Evolutionary conservation across 1,139 yeast species (phyloP), one percentile per base, ranked within the genome.

Genomic region (Magnusiomyces sp.): DNA sequence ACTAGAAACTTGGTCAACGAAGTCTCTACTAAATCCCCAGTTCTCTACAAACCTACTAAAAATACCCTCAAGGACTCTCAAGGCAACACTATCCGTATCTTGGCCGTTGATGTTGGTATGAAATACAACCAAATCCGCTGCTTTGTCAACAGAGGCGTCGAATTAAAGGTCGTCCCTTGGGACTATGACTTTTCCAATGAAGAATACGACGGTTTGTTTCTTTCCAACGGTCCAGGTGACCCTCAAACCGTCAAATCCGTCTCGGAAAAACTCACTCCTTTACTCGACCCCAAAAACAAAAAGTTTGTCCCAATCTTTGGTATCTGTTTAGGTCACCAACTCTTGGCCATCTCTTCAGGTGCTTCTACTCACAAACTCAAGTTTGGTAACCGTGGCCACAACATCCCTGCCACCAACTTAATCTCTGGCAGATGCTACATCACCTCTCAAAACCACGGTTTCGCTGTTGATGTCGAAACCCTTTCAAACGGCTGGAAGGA

Each of bases 381-480:
- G 73, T 94, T 88, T 64, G 99, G 99, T 83, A 94, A 94, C 77
- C 90, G 99, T 78, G 99, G 97, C 66, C 99, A 94, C 74, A 94
- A 94, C 70, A 94, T 94, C 61, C 99, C 99, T 57, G 90, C 96
- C 75, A 88, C 97, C 53, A 87, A 95, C 50, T 76, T 92, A 56
- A 79, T 89, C 58, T 83, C 89, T 55, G 98, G 98, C 50, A 81
- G 95, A 70, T 94, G 99, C 77, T 90, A 94, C 75, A 94, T 94
- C 69, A 94, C 98, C 46, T 92, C 97, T 47, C 99, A 94, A 74
- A 94, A 94, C 69, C 99, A 94, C 72, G 99, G 99, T 72, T 94
- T 73, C 68, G 99, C 98, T 49, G 99, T 94, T 57, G 97, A 94
- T 68, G 78, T 81, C 51, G 68, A 72, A 45, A 79, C 96, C 50